These are phyloP conservation scores for Podaxis pistillaris DNA, from an alignment of 768 basidiomycete genomes.

Conservation along the genomic window DNA sequence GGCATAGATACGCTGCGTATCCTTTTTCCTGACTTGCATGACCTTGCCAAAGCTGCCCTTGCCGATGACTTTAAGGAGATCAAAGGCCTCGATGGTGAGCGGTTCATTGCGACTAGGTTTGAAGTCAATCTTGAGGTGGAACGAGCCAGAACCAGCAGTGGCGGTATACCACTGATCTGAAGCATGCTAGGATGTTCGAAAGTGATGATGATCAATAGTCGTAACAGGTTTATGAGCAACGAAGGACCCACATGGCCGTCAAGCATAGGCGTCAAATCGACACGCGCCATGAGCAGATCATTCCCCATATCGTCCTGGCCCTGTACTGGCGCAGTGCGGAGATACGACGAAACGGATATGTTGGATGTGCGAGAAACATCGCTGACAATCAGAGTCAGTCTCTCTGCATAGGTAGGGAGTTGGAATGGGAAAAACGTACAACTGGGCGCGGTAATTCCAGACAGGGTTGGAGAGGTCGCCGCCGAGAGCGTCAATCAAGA, in stretches of 20 bases:
- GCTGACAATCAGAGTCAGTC: constrained; percentile 37
- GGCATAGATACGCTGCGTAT: constrained; percentile 96
- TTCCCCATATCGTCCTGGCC: constrained; percentile 96
- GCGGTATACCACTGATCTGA: constrained; percentile 92
- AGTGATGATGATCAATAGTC: constrained; percentile 15
- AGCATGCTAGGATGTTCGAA: constrained; percentile 48
- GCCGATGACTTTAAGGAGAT: constrained; percentile 95
- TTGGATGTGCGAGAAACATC: constrained; percentile 95
- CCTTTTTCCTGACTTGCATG: constrained; percentile 99
- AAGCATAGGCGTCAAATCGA: constrained; percentile 83
- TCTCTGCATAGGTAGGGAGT: background rate
- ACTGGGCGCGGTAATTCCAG: constrained; percentile 96
- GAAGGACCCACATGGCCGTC: constrained; percentile 63
- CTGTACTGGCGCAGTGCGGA: constrained; percentile 75
- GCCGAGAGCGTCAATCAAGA: constrained; percentile 92
- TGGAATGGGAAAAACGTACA: constrained; percentile 54
- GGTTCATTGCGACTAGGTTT: constrained; percentile 81
- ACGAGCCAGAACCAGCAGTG: constrained; percentile 81
- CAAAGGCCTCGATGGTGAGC: constrained; percentile 95
- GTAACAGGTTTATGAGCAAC: constrained; percentile 7
- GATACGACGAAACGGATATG: constrained; percentile 87
- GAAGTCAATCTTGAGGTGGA: constrained; percentile 96
- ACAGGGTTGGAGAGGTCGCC: constrained; percentile 88
- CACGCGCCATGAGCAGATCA: constrained; percentile 90
- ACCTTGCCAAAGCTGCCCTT: constrained; percentile 99